phyloP scores from a whole-genome alignment of 2,329 filamentous ascomycete species.

The Aspergillus ochraceoroseus region DNA sequence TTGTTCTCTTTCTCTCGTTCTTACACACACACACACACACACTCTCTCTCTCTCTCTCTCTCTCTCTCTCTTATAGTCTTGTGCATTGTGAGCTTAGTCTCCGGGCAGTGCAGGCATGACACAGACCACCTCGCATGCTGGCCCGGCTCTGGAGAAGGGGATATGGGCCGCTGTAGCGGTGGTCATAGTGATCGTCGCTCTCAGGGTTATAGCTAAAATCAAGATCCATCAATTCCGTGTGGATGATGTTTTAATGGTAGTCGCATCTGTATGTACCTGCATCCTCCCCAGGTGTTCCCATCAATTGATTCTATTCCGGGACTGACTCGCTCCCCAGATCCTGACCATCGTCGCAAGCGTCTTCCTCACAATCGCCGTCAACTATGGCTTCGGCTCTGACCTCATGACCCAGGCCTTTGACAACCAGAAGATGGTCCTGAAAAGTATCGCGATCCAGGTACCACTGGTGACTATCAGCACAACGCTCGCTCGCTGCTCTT shows the following conservation, averaged over 20 bases:
- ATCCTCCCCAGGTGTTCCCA: background rate
- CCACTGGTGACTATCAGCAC: slow-evolving; percentile 30
- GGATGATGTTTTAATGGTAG: slow-evolving; percentile 31
- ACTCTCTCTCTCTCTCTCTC: too few species aligned
- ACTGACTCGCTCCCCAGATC: slow-evolving; percentile 14
- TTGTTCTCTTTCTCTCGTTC: too few species aligned
- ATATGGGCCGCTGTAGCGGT: slow-evolving; percentile 29
- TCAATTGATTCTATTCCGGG: too few species aligned
- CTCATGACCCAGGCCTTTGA: slow-evolving; percentile 12
- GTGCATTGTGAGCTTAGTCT: too few species aligned
- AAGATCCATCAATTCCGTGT: slow-evolving; percentile 28
- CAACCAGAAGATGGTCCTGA: slow-evolving; percentile 23
- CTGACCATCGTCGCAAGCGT: slow-evolving; percentile 25
- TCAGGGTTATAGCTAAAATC: slow-evolving; percentile 29
- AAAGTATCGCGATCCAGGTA: slow-evolving; percentile 27
- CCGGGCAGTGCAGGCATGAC: too few species aligned
- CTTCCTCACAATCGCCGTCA: slow-evolving; percentile 24
- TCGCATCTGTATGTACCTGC: slow-evolving; percentile 24
- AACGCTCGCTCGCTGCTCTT: slow-evolving; percentile 27
- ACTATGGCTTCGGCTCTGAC: slow-evolving; percentile 28
- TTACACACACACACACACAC: too few species aligned
- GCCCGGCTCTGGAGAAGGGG: slow-evolving; percentile 23
- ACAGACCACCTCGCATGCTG: slow-evolving; percentile 17
- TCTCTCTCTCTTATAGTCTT: too few species aligned
- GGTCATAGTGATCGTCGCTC: slow-evolving; percentile 24